Base-by-base conservation (phyloP, 176 grass and related monocot species). In the Musa beccarii region DNA sequence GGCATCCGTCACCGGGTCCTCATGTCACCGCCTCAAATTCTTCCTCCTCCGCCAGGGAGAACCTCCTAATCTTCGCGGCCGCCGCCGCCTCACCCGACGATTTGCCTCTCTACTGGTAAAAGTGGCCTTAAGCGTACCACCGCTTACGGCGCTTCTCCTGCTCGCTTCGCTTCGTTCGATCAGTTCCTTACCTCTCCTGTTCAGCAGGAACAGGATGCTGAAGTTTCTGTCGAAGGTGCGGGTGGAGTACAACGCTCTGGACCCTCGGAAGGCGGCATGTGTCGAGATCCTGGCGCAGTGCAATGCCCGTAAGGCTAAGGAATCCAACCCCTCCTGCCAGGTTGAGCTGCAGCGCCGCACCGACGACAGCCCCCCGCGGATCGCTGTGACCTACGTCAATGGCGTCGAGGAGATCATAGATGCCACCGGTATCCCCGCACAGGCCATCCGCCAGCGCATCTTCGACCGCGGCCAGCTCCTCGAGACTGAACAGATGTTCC, bases 241-340 rank as follows among this genome's bases (percentile, higher is more conserved):
- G 68, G 81, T 97, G 53, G 86, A 97, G 80, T 97, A 87, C 86
- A 89, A 84, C 74, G 86, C 90, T 29, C 75, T 97, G 74, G 94
- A 93, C 75, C 90, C 94, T 63, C 90, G 88, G 43, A 91, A 97
- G 90, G 86, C 90, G 49, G 94, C 90, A 28, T 89, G 84, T 29
- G 90, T 93, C 71, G 94, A 97, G 88, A 84, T 97, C 21, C 84
- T 97, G 25, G 94, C 94, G 25, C 94, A 93, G 82, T 97, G 94
- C 86, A 93, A 91, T 52, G 85, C 84, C 54, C 90, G 94, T 72
- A 91, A 93, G 88, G 94, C 94, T 57, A 91, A 93, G 90, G 88
- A 93, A 74, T 93, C 94, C 52, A 98, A 98, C 78, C 94, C 88
- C 2, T 66, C 90, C 51, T 98, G 94, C 90, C 85, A 87, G 73